Percentiles rank a stretch among this genome's conserved stretches.
phyloP scores from a whole-genome alignment of 2,329 filamentous ascomycete genomes.

The Diaporthe sp. region DNA sequence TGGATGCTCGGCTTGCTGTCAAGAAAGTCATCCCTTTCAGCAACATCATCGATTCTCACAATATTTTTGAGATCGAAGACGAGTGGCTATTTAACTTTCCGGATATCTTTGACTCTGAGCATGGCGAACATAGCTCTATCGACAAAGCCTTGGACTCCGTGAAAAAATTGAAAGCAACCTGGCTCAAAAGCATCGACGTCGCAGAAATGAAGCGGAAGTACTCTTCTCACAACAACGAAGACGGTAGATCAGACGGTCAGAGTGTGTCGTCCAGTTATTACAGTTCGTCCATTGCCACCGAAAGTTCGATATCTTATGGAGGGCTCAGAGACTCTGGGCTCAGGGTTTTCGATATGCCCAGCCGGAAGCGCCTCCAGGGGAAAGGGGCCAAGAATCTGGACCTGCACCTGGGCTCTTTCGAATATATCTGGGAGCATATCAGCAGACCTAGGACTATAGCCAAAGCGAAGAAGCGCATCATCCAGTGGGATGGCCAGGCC shows the following conservation, averaged over 20 bases:
- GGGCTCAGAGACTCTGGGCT: neutral
- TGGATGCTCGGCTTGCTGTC: neutral
- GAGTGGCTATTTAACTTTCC: conserved; percentile 44
- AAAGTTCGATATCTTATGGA: neutral
- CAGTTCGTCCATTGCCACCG: neutral
- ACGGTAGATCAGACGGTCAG: neutral
- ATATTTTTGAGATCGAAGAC: conserved; percentile 37
- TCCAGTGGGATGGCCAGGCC: neutral
- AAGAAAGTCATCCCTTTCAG: conserved; percentile 38
- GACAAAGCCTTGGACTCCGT: neutral
- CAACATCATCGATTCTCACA: conserved; percentile 33
- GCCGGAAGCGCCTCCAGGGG: neutral
- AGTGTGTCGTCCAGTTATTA: neutral
- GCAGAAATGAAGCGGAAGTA: neutral
- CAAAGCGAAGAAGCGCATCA: neutral
- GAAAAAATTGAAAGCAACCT: neutral
- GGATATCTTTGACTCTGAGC: conserved; percentile 15
- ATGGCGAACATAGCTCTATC: neutral
- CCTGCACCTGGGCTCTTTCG: neutral
- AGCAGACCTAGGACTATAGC: neutral
- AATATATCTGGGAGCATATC: neutral
- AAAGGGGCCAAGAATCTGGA: accelerated
- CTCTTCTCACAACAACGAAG: neutral
- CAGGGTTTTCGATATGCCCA: accelerated
- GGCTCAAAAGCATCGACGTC: neutral